Evolutionary conservation across 306 rosid species (phyloP), one percentile per base, ranked within the genome.

Genomic region (Prunus campanulata): DNA sequence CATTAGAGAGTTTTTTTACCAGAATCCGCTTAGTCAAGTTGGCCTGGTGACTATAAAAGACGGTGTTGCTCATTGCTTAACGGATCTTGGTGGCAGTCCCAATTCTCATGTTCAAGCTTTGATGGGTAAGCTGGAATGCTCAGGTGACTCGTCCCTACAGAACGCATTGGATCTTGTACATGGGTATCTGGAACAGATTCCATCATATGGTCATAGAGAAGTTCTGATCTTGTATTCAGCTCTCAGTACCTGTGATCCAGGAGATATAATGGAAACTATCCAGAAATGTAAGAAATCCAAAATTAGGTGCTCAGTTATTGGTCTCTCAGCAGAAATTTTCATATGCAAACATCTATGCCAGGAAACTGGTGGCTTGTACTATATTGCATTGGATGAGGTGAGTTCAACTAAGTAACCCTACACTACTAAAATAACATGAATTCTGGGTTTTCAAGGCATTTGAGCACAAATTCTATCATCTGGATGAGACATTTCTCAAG

Each of bases 1-100:
- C 83, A 87, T 95, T 67, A 81, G 97, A 82, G 97, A 90, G 82
- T 92, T 90, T 84, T 92, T 92, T 83, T 90, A 95, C 82, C 97
- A 95, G 84, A 95, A 95, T 86, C 98, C 98, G 2, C 97, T 92
- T 54, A 90, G 98, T 82, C 98, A 92, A 81, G 80, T 95, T 78
- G 97, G 97, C 74, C 70, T 95, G 47, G 91, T 92, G 84, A 86
- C 91, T 49, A 81, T 93, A 70, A 95, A 90, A 84, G 98, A 95
- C 56, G 98, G 97, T 64, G 75, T 92, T 81, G 90, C 97, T 71
- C 82, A 87, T 54, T 81, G 90, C 83, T 78, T 95, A 76, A 90
- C 97, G 11, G 97, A 95, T 79, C 96, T 92, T 39, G 98, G 97
- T 74, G 98, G 98, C 76, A 90, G 97, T 81, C 98, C 98, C 2